Evolutionary conservation across 208 protist genomes (phyloP).

Genomic region (Phytomonas francai): DNA sequence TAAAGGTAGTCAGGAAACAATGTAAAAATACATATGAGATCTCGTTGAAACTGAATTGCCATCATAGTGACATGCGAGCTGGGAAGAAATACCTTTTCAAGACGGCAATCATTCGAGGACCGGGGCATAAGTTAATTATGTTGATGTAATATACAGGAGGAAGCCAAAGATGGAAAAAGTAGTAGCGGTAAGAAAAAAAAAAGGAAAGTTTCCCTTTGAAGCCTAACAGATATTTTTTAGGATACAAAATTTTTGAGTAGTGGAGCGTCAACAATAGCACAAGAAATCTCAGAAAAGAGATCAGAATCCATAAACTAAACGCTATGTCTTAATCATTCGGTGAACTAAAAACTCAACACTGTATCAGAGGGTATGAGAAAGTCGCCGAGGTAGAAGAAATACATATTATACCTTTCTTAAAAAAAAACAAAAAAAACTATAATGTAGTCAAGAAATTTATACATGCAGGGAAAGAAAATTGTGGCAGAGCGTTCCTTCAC

Average conservation of each 20-base stretch:
- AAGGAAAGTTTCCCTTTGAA: not conserved
- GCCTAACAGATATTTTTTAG: no score
- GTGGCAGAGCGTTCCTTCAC: no score
- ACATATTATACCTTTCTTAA: not conserved
- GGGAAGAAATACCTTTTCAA: not conserved
- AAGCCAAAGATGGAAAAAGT: conserved; percentile 1
- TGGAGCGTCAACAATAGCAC: not conserved
- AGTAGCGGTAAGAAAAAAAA: not conserved
- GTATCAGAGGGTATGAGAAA: not conserved
- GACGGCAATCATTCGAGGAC: not conserved
- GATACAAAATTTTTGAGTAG: no score
- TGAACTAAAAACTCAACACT: not conserved
- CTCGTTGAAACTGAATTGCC: not conserved
- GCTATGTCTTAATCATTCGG: not conserved
- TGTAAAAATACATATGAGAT: not conserved
- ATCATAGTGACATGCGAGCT: not conserved
- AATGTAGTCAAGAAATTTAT: not conserved
- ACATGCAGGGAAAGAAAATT: no score
- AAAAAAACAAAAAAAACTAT: not conserved
- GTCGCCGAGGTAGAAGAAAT: not conserved
- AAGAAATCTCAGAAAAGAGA: not conserved
- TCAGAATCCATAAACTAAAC: not conserved
- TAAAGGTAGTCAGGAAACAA: not conserved
- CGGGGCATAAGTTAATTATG: not conserved
- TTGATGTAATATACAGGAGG: not conserved